Conservation (phyloP, 148 eudicot genomes). For the Amaranthus hypochondriacus region DNA sequence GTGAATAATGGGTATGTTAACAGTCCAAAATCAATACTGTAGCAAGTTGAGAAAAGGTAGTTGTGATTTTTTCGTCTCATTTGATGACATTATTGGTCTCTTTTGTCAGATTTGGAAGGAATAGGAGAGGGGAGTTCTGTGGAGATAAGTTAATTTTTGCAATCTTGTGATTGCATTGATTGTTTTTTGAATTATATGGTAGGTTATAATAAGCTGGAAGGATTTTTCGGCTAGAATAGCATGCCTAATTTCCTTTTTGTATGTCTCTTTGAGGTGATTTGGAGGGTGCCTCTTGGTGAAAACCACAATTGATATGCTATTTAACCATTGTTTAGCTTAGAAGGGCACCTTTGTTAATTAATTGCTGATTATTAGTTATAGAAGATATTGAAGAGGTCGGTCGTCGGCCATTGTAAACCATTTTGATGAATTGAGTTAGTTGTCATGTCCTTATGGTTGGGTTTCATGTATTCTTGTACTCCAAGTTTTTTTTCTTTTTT, state of each 20-base stretch:
- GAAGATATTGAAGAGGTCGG: not conserved
- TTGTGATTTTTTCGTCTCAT: not conserved
- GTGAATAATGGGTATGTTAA: no score
- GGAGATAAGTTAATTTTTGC: not conserved
- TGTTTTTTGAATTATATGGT: not conserved
- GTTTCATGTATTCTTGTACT: not conserved
- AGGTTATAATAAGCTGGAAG: not conserved
- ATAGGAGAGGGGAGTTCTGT: not conserved
- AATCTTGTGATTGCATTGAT: not conserved
- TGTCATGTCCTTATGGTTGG: no score
- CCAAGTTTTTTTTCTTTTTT: not conserved
- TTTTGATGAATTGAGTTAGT: not conserved
- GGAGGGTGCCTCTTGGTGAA: not conserved
- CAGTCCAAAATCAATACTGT: no score
- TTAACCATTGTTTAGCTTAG: not conserved
- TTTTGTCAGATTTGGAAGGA: not conserved
- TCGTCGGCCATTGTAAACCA: not conserved
- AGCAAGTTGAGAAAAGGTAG: no score
- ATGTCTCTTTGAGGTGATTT: no score
- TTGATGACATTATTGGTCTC: not conserved
- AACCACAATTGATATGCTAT: not conserved
- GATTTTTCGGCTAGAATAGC: not conserved
- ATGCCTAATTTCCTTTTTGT: not conserved
- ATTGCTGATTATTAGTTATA: not conserved
- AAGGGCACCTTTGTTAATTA: not conserved